Evolutionary conservation across 2,329 filamentous ascomycete genomes (phyloP).

Genomic region (Magnaporthiopsis rhizophila): DNA sequence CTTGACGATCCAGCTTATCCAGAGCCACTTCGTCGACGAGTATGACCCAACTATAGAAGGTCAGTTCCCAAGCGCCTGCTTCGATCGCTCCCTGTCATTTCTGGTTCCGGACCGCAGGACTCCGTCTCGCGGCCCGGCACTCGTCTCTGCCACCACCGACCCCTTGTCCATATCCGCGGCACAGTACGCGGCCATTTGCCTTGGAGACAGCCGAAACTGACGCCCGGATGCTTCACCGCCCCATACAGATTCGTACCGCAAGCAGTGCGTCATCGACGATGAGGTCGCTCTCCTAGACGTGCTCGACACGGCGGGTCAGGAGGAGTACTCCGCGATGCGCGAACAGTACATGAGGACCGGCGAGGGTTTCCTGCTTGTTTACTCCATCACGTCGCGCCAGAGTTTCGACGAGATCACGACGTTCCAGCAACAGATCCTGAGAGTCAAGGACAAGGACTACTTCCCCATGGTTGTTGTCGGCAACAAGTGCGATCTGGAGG

Average conservation of each 20-base stretch:
- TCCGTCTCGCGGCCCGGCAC: background rate
- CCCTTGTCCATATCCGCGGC: too few relatives aligned
- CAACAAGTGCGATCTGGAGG: conserved; percentile 98
- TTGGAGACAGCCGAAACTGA: background rate
- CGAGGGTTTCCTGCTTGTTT: conserved; percentile 94
- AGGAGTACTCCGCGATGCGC: conserved; percentile 98
- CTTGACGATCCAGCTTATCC: conserved; percentile 92
- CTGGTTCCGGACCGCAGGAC: background rate
- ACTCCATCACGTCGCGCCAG: conserved; percentile 95
- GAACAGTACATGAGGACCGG: conserved; percentile 99
- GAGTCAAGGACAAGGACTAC: conserved; percentile 99
- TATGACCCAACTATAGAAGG: conserved; percentile 99
- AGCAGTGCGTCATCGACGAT: conserved; percentile 98
- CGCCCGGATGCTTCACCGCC: background rate
- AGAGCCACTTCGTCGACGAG: conserved; percentile 97
- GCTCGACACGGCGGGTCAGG: conserved; percentile 94
- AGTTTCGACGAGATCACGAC: conserved; percentile 98
- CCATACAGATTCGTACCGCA: conserved; percentile 86
- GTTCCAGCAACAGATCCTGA: conserved; percentile 96
- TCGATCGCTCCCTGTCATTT: background rate
- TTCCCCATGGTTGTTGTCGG: conserved; percentile 99
- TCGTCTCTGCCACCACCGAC: background rate
- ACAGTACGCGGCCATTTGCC: background rate
- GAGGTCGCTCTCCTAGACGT: conserved; percentile 97
- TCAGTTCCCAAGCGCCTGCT: conserved; percentile 31